phyloP scores from a whole-genome alignment of 805 yeast species.

The Ogataea degrootiae region DNA sequence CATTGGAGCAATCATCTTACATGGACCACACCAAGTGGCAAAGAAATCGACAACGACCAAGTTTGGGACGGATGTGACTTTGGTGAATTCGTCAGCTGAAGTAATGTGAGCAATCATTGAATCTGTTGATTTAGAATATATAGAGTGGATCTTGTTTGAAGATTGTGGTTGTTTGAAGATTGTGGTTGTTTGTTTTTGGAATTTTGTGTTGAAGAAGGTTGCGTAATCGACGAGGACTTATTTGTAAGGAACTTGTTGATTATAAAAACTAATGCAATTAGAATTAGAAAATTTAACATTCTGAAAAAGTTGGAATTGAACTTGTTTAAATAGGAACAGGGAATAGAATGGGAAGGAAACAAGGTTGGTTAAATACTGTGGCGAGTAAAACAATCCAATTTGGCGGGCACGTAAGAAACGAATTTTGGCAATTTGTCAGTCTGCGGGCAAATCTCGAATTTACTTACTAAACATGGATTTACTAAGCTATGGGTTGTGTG shows the following conservation, averaged over 20 bases:
- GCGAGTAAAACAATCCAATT: too few species aligned
- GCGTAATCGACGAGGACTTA: constrained; percentile 2
- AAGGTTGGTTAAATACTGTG: background rate
- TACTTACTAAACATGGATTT: background rate
- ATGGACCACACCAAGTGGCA: constrained; percentile 99
- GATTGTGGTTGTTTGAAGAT: constrained; percentile 1
- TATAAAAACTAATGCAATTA: constrained; percentile 23
- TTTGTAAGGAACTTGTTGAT: constrained; percentile 22
- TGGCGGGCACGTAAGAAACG: too few species aligned
- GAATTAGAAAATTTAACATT: constrained; percentile 24
- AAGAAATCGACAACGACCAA: constrained; percentile 91
- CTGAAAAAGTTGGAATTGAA: background rate
- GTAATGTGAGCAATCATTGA: constrained; percentile 51
- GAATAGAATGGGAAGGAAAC: background rate
- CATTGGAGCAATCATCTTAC: constrained; percentile 95
- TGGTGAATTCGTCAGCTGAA: constrained; percentile 54
- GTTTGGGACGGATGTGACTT: constrained; percentile 53
- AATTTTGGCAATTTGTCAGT: background rate
- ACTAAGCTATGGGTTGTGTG: too few species aligned
- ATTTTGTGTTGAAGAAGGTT: background rate
- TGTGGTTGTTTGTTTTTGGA: background rate
- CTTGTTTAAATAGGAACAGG: too few species aligned
- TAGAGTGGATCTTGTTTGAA: constrained; percentile 1
- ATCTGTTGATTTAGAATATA: background rate
- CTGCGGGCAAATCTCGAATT: background rate